phyloP scores from a whole-genome alignment of 805 yeast species.

The Metschnikowia aberdeeniae region DNA sequence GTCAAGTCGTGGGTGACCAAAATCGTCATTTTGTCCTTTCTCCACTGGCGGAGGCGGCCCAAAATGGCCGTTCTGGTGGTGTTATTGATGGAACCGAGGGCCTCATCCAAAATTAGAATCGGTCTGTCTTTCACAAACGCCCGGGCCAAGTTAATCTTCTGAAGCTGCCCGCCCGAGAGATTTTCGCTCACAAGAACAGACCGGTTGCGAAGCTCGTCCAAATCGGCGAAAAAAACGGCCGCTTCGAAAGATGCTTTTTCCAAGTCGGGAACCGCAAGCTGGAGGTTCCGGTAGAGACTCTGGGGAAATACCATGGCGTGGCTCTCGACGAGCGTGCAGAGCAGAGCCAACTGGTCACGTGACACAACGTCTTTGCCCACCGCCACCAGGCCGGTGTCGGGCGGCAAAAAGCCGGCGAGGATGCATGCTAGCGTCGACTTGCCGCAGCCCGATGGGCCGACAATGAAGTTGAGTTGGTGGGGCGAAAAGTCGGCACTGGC shows the following conservation, averaged over 20 bases:
- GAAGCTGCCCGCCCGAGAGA: constrained; percentile 90
- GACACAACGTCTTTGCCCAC: constrained; percentile 41
- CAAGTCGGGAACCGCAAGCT: not conserved
- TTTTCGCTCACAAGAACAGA: constrained; percentile 40
- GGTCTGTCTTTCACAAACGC: constrained; percentile 73
- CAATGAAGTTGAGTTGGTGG: constrained; percentile 52
- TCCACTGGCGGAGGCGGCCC: constrained; percentile 51
- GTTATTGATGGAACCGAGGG: constrained; percentile 75
- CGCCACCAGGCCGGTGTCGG: constrained; percentile 50
- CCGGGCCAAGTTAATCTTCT: constrained; percentile 78
- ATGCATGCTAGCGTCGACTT: constrained; percentile 77
- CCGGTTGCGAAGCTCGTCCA: constrained; percentile 37
- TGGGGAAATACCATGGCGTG: constrained; percentile 51
- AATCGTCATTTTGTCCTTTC: constrained; percentile 70
- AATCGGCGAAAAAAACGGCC: constrained; percentile 42
- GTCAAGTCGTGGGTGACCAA: constrained; percentile 73
- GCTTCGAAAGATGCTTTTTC: constrained; percentile 37
- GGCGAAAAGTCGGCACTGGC: constrained; percentile 45
- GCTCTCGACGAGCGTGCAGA: constrained; percentile 74
- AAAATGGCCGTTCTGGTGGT: constrained; percentile 44
- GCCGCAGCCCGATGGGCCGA: constrained; percentile 92
- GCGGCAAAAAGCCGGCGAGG: constrained; percentile 54
- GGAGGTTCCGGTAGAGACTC: constrained; percentile 19
- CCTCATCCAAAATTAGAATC: constrained; percentile 79
- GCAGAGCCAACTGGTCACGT: constrained; percentile 51